Conservation (phyloP, 2,329 filamentous ascomycete genomes). For the Fusarium equiseti region DNA sequence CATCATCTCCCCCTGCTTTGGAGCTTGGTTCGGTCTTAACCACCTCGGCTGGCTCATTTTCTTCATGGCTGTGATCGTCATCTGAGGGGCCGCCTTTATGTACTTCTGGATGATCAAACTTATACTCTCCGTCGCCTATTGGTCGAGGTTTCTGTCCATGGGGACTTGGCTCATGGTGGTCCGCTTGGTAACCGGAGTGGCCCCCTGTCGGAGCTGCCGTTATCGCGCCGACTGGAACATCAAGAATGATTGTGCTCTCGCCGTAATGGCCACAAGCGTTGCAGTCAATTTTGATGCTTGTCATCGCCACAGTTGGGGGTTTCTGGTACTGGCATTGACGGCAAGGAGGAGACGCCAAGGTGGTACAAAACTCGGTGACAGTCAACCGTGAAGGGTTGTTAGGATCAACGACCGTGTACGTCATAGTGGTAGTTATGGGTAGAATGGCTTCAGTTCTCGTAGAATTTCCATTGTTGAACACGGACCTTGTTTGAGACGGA, state of each 20-base stretch:
- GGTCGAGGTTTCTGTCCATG: neutral
- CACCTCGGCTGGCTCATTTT: neutral
- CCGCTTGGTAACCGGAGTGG: neutral
- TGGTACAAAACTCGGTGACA: neutral
- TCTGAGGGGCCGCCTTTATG: neutral
- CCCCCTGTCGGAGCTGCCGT: neutral
- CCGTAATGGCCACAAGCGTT: constrained; percentile 23
- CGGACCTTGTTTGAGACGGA: neutral
- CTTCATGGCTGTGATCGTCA: neutral
- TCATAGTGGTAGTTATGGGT: neutral
- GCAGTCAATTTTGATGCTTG: constrained; percentile 12
- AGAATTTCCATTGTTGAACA: neutral
- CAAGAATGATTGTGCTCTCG: constrained; percentile 14
- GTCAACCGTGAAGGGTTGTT: neutral
- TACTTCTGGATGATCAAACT: neutral
- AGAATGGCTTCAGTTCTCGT: neutral
- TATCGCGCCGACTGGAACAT: constrained; percentile 11
- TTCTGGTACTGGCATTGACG: constrained; percentile 9
- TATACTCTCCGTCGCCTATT: too few relatives aligned
- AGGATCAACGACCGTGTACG: neutral
- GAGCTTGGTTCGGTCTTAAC: too few relatives aligned
- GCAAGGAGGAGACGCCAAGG: constrained; percentile 18
- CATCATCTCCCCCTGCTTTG: too few relatives aligned
- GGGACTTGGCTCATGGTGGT: neutral
- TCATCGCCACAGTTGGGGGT: constrained; percentile 21